phyloP scores from a whole-genome alignment of 768 basidiomycete species.

The Trametes cingulata region DNA sequence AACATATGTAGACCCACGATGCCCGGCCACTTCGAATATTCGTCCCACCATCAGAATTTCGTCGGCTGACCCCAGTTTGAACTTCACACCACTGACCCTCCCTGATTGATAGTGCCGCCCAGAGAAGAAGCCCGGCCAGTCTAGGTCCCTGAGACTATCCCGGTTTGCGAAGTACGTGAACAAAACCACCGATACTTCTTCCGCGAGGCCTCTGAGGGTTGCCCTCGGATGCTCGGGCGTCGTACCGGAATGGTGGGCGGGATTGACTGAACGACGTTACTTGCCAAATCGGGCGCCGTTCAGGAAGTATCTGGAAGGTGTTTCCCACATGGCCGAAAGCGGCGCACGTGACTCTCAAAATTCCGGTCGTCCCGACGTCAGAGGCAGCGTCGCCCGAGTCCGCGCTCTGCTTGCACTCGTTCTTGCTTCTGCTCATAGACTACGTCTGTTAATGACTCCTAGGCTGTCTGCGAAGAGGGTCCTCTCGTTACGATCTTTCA shows the following conservation, averaged over 20 bases:
- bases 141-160: background rate
- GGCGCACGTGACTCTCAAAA: constrained; percentile 17
- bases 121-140: background rate
- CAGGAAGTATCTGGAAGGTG: constrained; percentile 19
- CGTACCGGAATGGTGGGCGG: background rate
- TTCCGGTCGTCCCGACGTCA: constrained; percentile 20
- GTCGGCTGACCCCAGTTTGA: background rate
- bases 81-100: background rate
- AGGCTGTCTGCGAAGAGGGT: constrained; percentile 39
- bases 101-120: background rate
- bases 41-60: background rate
- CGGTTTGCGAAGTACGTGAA: background rate
- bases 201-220: constrained; percentile 3
- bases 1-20: background rate
- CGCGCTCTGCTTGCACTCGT: background rate
- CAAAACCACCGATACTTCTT: constrained; percentile 7
- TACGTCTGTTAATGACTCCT: constrained; percentile 30
- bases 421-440: constrained; percentile 13
- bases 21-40: background rate
- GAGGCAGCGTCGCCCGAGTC: background rate
- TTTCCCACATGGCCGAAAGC: constrained; percentile 3
- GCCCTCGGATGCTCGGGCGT: background rate
- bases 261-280: constrained; percentile 1
- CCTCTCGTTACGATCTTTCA: constrained; percentile 22
- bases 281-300: constrained; percentile 12